Base-by-base conservation (phyloP, 345 rosid genomes). In the Ceriops zippeliana region DNA sequence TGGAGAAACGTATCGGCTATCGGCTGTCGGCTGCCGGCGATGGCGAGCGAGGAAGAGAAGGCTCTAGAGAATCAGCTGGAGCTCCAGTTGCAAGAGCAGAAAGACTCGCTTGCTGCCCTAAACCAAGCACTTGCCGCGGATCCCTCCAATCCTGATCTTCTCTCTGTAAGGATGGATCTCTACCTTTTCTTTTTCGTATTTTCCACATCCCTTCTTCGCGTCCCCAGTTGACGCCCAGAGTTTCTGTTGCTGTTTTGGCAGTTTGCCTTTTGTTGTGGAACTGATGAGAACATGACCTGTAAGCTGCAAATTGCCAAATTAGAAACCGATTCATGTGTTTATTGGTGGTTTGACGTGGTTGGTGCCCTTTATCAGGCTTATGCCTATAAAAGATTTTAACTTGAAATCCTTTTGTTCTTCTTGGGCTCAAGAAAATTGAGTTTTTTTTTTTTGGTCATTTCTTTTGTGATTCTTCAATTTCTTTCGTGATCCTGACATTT, bases 1-100 rank as follows among this genome's bases (percentile, higher is more conserved):
- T 15, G 49, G 16, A 42, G 19, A 42, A 38, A 42, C 46, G 70
- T 16, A 24, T 42, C 19, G 38, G 59, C n/a, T 24, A 49, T 9
- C 37, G 27, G 21, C 34, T 19, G n/a, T 9, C 37, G 27, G 21
- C 34, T 19, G n/a, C 0, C 62, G 31, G 74, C 73, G 57, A 90
- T 89, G 97, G 89, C 80, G 70, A 73, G 72, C 76, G 84, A 79
- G 47, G 85, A 86, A 76, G 90, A 93, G 77, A 88, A 80, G 72
- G 83, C 73, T 59, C 76, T 93, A 5, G 98, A 93, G 89, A 58
- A 81, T 42, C 90, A 89, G 79, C 89, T 93, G 7, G 96, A 90
- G 52, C 49, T 69, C 31, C 97, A 93, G 72, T 77, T 90, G 47
- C 65, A 72, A 7, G 97, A 91, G 64, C 98, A 90, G 65, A 84